Evolutionary conservation across 2,329 filamentous ascomycete genomes (phyloP).

Genomic region (Colletotrichum eremochloae): DNA sequence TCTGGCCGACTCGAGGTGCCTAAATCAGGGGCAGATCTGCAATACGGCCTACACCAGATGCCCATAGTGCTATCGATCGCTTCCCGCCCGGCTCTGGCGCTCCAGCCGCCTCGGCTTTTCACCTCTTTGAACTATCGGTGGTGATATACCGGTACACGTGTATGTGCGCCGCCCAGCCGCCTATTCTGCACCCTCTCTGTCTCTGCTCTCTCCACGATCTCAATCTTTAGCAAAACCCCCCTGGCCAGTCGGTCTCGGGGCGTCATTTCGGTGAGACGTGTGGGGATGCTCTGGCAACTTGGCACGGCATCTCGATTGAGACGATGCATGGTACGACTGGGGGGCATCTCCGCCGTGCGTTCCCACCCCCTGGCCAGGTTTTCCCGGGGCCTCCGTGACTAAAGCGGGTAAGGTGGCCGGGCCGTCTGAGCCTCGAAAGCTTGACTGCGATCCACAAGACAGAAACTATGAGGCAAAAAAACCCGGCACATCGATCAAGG

Average conservation of each 20-base stretch:
- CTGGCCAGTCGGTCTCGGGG: neutral
- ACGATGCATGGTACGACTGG: no score
- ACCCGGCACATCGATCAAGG: neutral
- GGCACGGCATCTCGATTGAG: neutral
- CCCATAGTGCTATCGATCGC: no score
- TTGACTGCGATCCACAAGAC: slow-evolving; percentile 14
- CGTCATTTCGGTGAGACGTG: slow-evolving; percentile 11
- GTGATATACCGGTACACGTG: neutral
- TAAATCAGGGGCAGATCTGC: slow-evolving; percentile 13
- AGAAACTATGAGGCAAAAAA: no score
- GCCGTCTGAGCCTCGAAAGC: slow-evolving; percentile 40
- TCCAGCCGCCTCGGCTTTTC: neutral
- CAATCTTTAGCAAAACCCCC: neutral
- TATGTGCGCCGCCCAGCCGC: neutral
- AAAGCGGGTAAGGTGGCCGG: slow-evolving; percentile 29
- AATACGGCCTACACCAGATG: neutral
- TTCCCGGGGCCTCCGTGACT: slow-evolving; percentile 35
- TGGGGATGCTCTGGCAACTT: slow-evolving; percentile 6
- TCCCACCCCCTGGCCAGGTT: neutral
- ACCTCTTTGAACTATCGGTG: neutral
- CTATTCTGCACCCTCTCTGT: neutral
- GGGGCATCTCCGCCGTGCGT: no score
- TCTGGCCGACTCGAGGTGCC: neutral
- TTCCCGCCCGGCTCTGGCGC: slow-evolving; percentile 6
- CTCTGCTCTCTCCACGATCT: neutral